A percentile compares a stretch with the other conserved stretches of the same genome.
phyloP scores from a whole-genome alignment of 805 yeast genomes.

The Candida multigemmis region DNA sequence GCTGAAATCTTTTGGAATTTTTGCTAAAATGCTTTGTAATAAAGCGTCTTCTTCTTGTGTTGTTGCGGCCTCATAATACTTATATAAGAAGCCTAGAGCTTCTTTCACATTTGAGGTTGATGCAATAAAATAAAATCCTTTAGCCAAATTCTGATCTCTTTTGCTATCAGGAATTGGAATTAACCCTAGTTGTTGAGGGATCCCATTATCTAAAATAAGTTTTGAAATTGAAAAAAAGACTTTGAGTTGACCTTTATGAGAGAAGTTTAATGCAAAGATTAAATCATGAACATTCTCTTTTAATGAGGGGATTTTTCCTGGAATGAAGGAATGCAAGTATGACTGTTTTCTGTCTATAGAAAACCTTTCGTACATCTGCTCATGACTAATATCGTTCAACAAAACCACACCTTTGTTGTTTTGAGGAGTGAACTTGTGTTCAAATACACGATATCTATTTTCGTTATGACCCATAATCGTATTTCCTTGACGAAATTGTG shows the following conservation, averaged over 20 bases:
- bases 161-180: constrained; percentile 47
- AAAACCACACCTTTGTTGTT: constrained; percentile 41
- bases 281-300: constrained; percentile 69
- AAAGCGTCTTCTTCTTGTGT: no score
- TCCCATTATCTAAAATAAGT: constrained; percentile 41
- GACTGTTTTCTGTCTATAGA: constrained; percentile 31
- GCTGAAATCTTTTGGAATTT: no score
- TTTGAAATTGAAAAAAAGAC: constrained; percentile 42
- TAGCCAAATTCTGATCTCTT: constrained; percentile 17
- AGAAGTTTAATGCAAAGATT: constrained; percentile 58
- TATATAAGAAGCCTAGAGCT: constrained; percentile 30
- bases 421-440: constrained; percentile 11
- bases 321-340: constrained; percentile 30
- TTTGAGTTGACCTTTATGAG: constrained; percentile 41
- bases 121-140: constrained; percentile 23
- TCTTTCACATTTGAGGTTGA: constrained; percentile 20
- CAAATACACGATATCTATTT: constrained; percentile 24
- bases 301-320: constrained; percentile 60
- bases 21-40: no score
- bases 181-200: constrained; percentile 77
- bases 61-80: constrained; percentile 21
- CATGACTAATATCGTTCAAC: constrained; percentile 70
- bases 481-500: constrained; percentile 25
- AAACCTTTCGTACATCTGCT: constrained; percentile 41
- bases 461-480: constrained; percentile 18